Base-by-base conservation (phyloP, 2,329 filamentous ascomycete species). In the Calonectria hongkongensis region DNA sequence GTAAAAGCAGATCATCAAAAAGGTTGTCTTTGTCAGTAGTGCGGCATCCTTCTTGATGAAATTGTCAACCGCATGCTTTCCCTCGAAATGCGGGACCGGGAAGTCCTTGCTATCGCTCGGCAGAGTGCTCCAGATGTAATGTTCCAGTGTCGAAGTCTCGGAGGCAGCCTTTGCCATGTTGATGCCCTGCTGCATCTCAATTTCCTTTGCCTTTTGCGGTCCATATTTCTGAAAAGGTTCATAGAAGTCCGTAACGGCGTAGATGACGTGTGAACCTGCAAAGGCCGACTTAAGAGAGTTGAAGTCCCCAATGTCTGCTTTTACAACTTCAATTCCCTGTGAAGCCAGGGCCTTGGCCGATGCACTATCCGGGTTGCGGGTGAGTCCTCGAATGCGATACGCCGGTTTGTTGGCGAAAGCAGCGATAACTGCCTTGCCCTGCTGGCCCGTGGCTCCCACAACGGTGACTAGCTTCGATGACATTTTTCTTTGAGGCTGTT, bases 201-300 rank as follows among this genome's bases (percentile, higher is more conserved):
- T 28, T 1, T 64, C 67, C 25, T 69, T 50, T 54, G 58, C 36
- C 18, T 69, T 69, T 10, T 27, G 16, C 2, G 56, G 15, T 28
- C 67, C 60, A 39, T 64, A 30, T 28, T 64, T 48, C 16, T 48
- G 27, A 21, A 48, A 64, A 13, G 30, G 27, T 12, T 36, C 15
- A n/a, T 47, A 69, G 13, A 69, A 69, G 58, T 64, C 58, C 1
- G 67, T 69, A 8, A 69, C 67, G 0, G 56, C 67, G 9, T 25
- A 69, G 33, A 69, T 69, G 3, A 47, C 41, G 18, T 60, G 39
- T 6, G 67, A 69, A 2, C 58, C 67, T 12, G 47, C 56, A 45
- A 69, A 64, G 27, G 67, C 67, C 13, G 47, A 15, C 47, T 69
- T 69, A 10, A 69, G 36, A 8, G 67, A 69, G 13, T 50, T 33